Evolutionary conservation across 2,329 filamentous ascomycete genomes (phyloP).

Genomic region (Capronia epimyces): DNA sequence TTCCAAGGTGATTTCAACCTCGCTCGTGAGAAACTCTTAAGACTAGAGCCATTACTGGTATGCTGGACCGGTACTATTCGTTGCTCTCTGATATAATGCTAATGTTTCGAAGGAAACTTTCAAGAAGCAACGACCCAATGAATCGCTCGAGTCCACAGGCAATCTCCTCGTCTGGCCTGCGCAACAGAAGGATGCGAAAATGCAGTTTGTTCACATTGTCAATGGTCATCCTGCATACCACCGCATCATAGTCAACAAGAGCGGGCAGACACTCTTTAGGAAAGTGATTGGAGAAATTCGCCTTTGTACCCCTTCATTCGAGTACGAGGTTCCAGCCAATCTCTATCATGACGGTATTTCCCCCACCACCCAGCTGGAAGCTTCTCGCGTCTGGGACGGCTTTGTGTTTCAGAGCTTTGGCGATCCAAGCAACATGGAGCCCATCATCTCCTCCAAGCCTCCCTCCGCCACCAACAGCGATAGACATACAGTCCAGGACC

Average conservation of each 20-base stretch:
- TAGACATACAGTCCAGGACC: neutral
- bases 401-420: conserved; percentile 34
- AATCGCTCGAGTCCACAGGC: conserved; percentile 9
- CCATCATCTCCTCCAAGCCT: conserved; percentile 15
- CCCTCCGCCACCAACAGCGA: conserved; percentile 3
- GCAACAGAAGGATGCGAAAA: conserved; percentile 7
- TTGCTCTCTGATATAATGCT: neutral
- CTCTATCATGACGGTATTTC: conserved; percentile 2
- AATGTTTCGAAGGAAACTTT: conserved; percentile 14
- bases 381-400: conserved; percentile 33
- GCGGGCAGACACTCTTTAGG: conserved; percentile 15
- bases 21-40: conserved; percentile 23
- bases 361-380: conserved; percentile 24
- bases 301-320: neutral
- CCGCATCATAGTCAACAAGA: conserved; percentile 19
- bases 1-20: conserved; percentile 20
- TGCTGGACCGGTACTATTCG: neutral
- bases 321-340: conserved; percentile 11
- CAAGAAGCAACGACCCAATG: conserved; percentile 8
- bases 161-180: conserved; percentile 20
- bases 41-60: conserved; percentile 26
- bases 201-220: conserved; percentile 15
- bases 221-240: conserved; percentile 10
- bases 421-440: conserved; percentile 26
- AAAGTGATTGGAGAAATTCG: conserved; percentile 22